Percentiles rank a stretch among this genome's conserved stretches.
phyloP scores from a whole-genome alignment of 306 rosid species.

The Quercus glauca region DNA sequence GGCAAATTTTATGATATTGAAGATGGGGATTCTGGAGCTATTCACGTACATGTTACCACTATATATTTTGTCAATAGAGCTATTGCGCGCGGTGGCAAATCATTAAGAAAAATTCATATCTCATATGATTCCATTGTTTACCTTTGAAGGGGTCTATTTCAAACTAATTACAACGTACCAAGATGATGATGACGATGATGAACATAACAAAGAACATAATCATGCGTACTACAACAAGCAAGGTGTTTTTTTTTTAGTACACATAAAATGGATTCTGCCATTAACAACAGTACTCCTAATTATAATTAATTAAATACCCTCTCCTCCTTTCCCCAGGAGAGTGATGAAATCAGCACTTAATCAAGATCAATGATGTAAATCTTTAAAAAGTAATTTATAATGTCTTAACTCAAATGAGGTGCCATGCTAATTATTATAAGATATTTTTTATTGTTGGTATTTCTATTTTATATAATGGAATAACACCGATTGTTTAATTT shows the following conservation, averaged over 20 bases:
- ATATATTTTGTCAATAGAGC: conserved; percentile 7
- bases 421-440: too few relatives aligned
- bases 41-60: conserved; percentile 8
- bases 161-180: not conserved
- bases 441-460: too few relatives aligned
- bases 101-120: conserved; percentile 12
- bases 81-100: not conserved
- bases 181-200: not conserved
- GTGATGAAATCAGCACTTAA: too few relatives aligned
- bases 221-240: too few relatives aligned
- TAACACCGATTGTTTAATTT: too few relatives aligned
- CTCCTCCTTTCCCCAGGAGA: too few relatives aligned
- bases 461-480: too few relatives aligned
- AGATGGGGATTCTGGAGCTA: conserved; percentile 19
- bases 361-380: too few relatives aligned
- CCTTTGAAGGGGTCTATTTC: conserved; percentile 4
- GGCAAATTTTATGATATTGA: conserved; percentile 22
- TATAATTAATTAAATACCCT: too few relatives aligned
- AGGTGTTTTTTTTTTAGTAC: not conserved
- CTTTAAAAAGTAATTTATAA: too few relatives aligned
- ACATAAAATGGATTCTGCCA: not conserved
- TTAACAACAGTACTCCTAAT: not conserved
- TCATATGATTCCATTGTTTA: conserved; percentile 26
- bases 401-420: too few relatives aligned
- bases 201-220: too few relatives aligned